These are phyloP conservation scores for Gossypium laxum DNA, from an alignment of 441 rosid species.

Conservation along the genomic window DNA sequence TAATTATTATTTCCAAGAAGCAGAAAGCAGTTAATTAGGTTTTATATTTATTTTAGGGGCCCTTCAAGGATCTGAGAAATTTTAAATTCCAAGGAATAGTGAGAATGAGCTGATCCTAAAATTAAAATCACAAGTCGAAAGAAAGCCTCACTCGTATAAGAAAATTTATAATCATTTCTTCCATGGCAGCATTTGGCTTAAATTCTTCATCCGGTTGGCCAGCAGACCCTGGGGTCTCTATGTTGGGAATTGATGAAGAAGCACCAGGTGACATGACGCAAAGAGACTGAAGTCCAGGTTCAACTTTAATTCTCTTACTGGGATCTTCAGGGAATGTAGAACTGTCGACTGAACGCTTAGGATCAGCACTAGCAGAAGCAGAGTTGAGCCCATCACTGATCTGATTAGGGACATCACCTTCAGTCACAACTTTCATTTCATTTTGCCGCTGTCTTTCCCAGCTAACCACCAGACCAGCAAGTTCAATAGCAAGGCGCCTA, in stretches of 20 bases:
- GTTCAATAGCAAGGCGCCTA: slow-evolving; percentile 96
- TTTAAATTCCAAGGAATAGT: neutral
- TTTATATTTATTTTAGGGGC: neutral
- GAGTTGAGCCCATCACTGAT: slow-evolving; percentile 47
- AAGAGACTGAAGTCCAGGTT: slow-evolving; percentile 82
- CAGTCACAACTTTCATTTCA: slow-evolving; percentile 57
- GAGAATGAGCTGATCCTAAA: slow-evolving; percentile 5
- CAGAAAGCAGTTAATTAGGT: neutral
- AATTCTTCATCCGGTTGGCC: slow-evolving; percentile 96
- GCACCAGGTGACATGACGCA: slow-evolving; percentile 93
- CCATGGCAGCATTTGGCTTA: slow-evolving; percentile 99
- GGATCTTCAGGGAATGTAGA: slow-evolving; percentile 69
- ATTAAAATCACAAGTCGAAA: slow-evolving; percentile 17
- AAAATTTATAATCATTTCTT: slow-evolving; percentile 94
- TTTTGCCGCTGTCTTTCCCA: slow-evolving; percentile 96
- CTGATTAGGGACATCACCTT: slow-evolving; percentile 45
- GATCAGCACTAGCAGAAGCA: slow-evolving; percentile 41
- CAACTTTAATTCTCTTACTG: slow-evolving; percentile 73
- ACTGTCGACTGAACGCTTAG: slow-evolving; percentile 62
- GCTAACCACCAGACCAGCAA: slow-evolving; percentile 95
- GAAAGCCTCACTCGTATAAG: slow-evolving; percentile 73
- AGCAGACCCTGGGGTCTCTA: slow-evolving; percentile 91
- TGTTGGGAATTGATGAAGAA: slow-evolving; percentile 66
- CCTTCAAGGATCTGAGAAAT: neutral
- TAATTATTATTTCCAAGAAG: neutral